Conservation (phyloP, 2,329 filamentous ascomycete genomes). For the Sclerotinia nivalis region DNA sequence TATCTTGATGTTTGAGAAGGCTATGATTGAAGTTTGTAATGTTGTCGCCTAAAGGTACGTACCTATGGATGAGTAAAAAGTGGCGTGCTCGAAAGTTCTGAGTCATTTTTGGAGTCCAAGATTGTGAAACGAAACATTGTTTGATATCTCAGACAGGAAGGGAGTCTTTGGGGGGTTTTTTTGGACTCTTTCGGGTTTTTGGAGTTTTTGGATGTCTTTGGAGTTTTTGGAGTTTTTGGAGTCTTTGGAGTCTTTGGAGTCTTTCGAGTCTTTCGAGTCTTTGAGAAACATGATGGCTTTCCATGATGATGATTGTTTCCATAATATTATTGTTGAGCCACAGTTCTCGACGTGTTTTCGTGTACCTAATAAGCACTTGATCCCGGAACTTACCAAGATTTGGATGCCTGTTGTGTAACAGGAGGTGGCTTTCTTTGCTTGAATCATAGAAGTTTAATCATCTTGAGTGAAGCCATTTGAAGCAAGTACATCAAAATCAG, state of each 20-base stretch:
- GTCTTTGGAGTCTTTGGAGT: no score
- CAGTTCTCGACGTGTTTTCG: slow-evolving; percentile 6
- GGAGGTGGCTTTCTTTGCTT: no score
- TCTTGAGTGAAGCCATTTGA: not conserved
- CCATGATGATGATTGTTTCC: not conserved
- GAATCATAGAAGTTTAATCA: not conserved
- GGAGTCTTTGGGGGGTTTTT: no score
- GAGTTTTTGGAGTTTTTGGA: no score
- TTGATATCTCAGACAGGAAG: not conserved
- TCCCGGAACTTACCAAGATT: not conserved
- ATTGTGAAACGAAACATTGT: not conserved
- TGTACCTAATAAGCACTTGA: no score
- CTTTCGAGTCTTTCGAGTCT: no score
- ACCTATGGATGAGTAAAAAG: not conserved
- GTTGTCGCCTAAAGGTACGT: not conserved
- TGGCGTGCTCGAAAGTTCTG: not conserved
- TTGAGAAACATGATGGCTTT: not conserved
- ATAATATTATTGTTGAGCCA: not conserved
- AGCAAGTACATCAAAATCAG: not conserved
- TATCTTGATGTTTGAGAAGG: not conserved
- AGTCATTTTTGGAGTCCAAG: not conserved
- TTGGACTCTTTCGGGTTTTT: no score
- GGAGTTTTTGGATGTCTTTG: no score
- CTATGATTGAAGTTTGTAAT: not conserved
- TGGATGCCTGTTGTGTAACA: not conserved